Conservation (phyloP, 169 alveolate species). For the Plasmodium knowlesi region DNA sequence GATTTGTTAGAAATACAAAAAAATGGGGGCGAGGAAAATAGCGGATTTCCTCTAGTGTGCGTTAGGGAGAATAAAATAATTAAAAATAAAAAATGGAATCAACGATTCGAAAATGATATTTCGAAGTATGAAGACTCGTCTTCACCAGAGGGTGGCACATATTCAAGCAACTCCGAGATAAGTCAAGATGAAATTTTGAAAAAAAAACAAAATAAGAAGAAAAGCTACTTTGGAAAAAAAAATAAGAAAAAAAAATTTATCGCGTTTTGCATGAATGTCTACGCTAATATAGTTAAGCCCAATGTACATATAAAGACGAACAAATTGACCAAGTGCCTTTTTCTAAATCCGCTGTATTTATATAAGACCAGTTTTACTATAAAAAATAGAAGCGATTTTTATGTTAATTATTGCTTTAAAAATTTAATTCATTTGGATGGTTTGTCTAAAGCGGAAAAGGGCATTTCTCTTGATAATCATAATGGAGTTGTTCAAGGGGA, state of each 20-base stretch:
- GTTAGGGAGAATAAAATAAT: slow-evolving; percentile 41
- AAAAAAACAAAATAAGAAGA: slow-evolving; percentile 41
- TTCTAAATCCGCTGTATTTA: slow-evolving; percentile 31
- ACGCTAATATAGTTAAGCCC: slow-evolving; percentile 71
- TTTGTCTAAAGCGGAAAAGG: slow-evolving; percentile 1
- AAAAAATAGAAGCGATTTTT: slow-evolving; percentile 39
- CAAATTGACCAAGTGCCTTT: slow-evolving; percentile 15
- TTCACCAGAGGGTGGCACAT: slow-evolving; percentile 2
- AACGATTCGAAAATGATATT: slow-evolving; percentile 19
- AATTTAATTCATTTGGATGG: slow-evolving; percentile 6
- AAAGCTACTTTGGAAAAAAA: slow-evolving; percentile 33
- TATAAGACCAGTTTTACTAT: slow-evolving; percentile 55
- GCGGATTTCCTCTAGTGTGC: slow-evolving; percentile 53
- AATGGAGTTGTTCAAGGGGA: neutral
- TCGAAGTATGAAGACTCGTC: slow-evolving; percentile 50
- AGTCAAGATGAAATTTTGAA: slow-evolving; percentile 38
- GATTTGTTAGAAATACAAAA: slow-evolving; percentile 41
- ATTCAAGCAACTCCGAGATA: slow-evolving; percentile 52
- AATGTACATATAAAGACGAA: slow-evolving; percentile 30
- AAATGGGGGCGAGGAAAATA: slow-evolving; percentile 3
- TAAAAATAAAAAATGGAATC: slow-evolving; percentile 24
- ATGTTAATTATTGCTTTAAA: slow-evolving; percentile 46
- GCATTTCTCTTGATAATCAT: neutral
- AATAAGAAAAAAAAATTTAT: slow-evolving; percentile 32
- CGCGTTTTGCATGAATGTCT: slow-evolving; percentile 17